phyloP scores from a whole-genome alignment of 2,329 filamentous ascomycete genomes.

The Rhytidhysteron rufulum region DNA sequence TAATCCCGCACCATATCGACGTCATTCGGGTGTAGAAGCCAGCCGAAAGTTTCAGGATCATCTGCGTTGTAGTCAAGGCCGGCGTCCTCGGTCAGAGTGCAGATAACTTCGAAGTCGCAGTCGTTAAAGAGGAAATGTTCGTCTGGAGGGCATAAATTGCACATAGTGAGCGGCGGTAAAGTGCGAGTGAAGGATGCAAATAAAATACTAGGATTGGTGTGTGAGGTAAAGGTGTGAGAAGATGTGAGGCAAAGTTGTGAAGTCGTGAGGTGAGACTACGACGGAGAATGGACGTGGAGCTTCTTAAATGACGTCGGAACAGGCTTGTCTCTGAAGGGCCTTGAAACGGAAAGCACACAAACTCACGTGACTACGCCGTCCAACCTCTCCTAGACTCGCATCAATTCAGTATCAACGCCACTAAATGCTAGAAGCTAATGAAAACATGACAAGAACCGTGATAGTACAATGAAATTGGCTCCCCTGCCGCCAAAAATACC shows the following conservation, averaged over 20 bases:
- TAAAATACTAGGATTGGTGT: background rate
- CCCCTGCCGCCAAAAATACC: background rate
- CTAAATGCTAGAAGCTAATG: too few species aligned
- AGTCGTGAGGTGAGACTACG: background rate
- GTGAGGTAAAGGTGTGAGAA: background rate
- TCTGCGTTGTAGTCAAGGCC: background rate
- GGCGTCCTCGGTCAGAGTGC: conserved; percentile 4
- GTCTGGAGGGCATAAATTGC: too few species aligned
- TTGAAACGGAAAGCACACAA: too few species aligned
- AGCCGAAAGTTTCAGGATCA: background rate
- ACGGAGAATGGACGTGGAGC: too few species aligned
- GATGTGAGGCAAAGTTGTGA: background rate
- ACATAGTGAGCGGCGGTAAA: too few species aligned
- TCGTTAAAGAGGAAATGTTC: too few species aligned
- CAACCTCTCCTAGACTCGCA: too few species aligned
- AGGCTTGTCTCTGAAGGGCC: too few species aligned
- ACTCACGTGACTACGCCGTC: too few species aligned
- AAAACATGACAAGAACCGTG: background rate
- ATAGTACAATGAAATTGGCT: background rate
- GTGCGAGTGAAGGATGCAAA: too few species aligned
- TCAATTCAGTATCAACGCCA: too few species aligned
- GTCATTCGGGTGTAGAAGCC: conserved; percentile 5
- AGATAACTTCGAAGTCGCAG: conserved; percentile 8
- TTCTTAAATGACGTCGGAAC: too few species aligned
- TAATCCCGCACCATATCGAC: conserved; percentile 1